Conservation (phyloP, 1,284 basidiomycete genomes). For the Ceraceosorus guamensis region DNA sequence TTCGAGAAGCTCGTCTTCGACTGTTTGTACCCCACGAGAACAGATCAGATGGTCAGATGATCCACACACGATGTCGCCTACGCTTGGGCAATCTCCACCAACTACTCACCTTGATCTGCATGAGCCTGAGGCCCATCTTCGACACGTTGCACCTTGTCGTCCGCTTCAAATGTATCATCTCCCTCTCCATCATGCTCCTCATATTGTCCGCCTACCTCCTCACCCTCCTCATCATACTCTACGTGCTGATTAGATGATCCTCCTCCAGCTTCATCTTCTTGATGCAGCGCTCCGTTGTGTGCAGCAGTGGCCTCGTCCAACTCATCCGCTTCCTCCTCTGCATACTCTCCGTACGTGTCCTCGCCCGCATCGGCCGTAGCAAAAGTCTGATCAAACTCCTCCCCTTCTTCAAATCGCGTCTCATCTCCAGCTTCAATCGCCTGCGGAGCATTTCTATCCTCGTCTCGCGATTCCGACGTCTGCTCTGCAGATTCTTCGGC, state of each 20-base stretch:
- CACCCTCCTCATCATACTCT: conserved; percentile 5
- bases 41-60: too few species aligned
- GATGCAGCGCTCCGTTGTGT: conserved; percentile 1
- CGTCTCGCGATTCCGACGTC: conserved; percentile 5
- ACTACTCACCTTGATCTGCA: not conserved
- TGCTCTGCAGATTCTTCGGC: conserved; percentile 9
- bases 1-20: conserved; percentile 27
- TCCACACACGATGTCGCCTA: conserved; percentile 8
- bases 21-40: not conserved
- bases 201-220: conserved; percentile 4
- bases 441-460: not conserved
- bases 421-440: conserved; percentile 10
- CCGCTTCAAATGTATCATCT: not conserved
- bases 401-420: conserved; percentile 1
- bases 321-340: conserved; percentile 4
- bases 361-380: not conserved
- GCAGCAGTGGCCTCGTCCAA: conserved; percentile 16
- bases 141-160: not conserved
- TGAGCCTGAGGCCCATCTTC: not conserved
- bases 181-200: conserved; percentile 12
- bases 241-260: not conserved
- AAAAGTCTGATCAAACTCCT: conserved; percentile 12
- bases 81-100: too few species aligned
- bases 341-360: not conserved
- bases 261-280: conserved; percentile 1